These are phyloP conservation scores for Cyclotella distinguenda DNA, from an alignment of 108 stramenopile genomes.

Conservation along the genomic window DNA sequence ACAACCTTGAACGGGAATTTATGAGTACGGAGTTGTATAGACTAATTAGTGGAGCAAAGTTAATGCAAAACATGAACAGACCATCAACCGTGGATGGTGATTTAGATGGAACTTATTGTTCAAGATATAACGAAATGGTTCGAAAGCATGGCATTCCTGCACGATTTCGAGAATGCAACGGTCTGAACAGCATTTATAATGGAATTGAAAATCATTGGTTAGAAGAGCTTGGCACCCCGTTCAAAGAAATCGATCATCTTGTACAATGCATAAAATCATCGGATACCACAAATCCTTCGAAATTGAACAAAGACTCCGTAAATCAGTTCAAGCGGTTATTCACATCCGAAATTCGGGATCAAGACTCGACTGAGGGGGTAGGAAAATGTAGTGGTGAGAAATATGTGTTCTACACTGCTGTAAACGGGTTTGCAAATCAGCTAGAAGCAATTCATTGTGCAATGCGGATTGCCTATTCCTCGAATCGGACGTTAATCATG, in stretches of 20 bases:
- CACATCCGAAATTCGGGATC: no score
- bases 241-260: neutral
- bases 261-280: no score
- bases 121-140: slow-evolving; percentile 1
- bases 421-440: no score
- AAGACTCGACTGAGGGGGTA: no score
- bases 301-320: no score
- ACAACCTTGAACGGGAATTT: neutral
- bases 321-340: no score
- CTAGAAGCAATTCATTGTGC: no score
- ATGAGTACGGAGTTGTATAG: slow-evolving; percentile 1
- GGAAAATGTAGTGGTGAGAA: no score
- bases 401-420: no score
- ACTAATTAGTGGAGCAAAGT: neutral
- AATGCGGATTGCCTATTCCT: no score
- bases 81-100: slow-evolving; percentile 3
- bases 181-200: neutral
- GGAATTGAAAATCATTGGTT: slow-evolving; percentile 2
- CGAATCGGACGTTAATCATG: no score
- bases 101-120: slow-evolving; percentile 16
- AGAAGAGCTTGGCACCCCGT: neutral
- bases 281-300: no score
- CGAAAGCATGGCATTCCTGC: neutral
- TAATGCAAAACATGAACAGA: neutral
- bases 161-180: neutral